Evolutionary conservation across 2,329 filamentous ascomycete species (phyloP).

Genomic region (Piedraia hortae): DNA sequence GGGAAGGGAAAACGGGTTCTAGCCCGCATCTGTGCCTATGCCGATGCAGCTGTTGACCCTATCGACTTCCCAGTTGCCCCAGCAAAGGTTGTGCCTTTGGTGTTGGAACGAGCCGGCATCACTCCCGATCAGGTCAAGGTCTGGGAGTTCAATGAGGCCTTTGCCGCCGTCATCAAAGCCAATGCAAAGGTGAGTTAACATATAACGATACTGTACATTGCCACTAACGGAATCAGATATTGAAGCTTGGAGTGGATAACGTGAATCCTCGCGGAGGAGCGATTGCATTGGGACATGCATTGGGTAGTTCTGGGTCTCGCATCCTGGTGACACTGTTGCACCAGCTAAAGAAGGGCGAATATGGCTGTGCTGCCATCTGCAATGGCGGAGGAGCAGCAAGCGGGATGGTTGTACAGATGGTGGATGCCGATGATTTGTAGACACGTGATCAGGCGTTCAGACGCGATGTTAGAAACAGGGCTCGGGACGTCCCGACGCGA

Average conservation of each 20-base stretch:
- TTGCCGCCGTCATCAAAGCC: conserved; percentile 81
- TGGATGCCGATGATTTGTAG: conserved; percentile 25
- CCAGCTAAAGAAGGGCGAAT: conserved; percentile 74
- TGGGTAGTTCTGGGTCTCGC: conserved; percentile 77
- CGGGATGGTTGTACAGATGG: conserved; percentile 62
- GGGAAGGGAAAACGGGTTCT: conserved; percentile 53
- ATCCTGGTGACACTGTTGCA: conserved; percentile 78
- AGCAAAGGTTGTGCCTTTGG: conserved; percentile 72
- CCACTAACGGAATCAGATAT: conserved; percentile 26
- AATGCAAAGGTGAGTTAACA: conserved; percentile 52
- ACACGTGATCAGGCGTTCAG: too few relatives aligned
- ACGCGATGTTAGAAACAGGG: too few relatives aligned
- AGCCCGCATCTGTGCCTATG: conserved; percentile 61
- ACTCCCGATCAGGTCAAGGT: conserved; percentile 73
- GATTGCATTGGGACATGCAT: conserved; percentile 71
- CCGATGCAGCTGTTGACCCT: conserved; percentile 70
- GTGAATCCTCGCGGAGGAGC: conserved; percentile 79
- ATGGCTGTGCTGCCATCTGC: conserved; percentile 85
- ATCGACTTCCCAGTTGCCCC: conserved; percentile 90
- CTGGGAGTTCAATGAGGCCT: conserved; percentile 98
- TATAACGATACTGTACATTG: background rate
- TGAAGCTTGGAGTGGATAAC: conserved; percentile 49
- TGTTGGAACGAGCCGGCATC: conserved; percentile 67
- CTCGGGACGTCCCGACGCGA: too few relatives aligned
- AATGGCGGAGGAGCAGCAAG: conserved; percentile 87